phyloP scores from a whole-genome alignment of 345 rosid species.

The Populus pruinosa region DNA sequence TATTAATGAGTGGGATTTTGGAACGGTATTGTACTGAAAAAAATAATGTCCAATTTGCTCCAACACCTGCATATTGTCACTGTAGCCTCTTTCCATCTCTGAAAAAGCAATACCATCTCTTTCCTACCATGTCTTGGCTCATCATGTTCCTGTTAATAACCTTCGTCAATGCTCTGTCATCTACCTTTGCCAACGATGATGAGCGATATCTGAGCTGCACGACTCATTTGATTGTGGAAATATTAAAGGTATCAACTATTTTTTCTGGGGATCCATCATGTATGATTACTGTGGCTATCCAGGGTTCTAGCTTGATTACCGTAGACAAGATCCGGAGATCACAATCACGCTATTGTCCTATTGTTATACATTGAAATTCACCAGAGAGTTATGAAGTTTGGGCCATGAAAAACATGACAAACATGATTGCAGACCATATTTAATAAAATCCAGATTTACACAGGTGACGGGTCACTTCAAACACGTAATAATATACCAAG shows the following conservation, averaged over 20 bases:
- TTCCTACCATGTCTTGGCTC: not conserved
- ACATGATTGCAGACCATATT: too few relatives aligned
- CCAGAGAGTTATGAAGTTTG: too few relatives aligned
- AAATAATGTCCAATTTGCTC: not conserved
- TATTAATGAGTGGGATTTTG: not conserved
- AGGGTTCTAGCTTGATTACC: constrained; percentile 23
- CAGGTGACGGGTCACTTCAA: too few relatives aligned
- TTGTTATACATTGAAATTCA: not conserved
- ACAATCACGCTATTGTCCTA: not conserved
- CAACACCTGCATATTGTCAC: not conserved
- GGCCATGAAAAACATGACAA: too few relatives aligned
- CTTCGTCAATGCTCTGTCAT: not conserved
- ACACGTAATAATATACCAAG: too few relatives aligned
- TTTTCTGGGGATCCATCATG: constrained; percentile 27
- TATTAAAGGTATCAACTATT: constrained; percentile 19
- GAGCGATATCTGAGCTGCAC: constrained; percentile 16
- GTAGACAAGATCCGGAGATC: not conserved
- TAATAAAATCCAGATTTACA: too few relatives aligned
- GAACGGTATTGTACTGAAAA: not conserved
- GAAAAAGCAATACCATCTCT: not conserved
- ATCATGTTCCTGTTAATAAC: not conserved
- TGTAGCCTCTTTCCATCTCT: not conserved
- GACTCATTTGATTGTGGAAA: constrained; percentile 21
- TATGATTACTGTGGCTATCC: constrained; percentile 36
- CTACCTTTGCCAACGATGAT: not conserved